Evolutionary conservation across 2,329 filamentous ascomycete species (phyloP).

Genomic region (Pseudogymnoascus sp.): DNA sequence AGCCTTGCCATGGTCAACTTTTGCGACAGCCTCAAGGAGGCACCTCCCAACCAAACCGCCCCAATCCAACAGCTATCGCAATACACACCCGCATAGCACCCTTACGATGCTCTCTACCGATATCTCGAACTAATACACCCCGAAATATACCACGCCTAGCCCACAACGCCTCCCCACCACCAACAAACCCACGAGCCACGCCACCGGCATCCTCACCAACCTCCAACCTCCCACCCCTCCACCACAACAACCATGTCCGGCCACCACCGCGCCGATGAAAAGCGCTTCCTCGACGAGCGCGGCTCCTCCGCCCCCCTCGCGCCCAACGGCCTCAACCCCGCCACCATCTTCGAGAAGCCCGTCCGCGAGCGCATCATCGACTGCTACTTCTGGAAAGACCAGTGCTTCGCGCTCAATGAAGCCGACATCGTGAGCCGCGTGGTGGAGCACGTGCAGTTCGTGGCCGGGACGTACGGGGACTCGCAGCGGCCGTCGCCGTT

Average conservation of each 20-base stretch:
- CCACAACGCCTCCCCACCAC: neutral
- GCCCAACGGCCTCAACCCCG: conserved; percentile 82
- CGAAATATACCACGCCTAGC: neutral
- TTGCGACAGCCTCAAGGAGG: conserved; percentile 6
- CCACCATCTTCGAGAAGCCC: conserved; percentile 92
- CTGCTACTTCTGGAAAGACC: conserved; percentile 97
- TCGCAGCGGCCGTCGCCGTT: conserved; percentile 86
- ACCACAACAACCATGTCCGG: conserved; percentile 28
- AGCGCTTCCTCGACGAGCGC: conserved; percentile 79
- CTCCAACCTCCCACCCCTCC: neutral
- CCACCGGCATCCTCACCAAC: neutral
- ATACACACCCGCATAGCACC: neutral
- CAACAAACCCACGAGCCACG: neutral
- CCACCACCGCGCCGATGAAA: conserved; percentile 75
- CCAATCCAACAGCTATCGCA: conserved; percentile 13
- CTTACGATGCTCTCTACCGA: neutral
- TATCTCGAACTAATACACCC: neutral
- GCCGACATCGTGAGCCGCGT: conserved; percentile 80
- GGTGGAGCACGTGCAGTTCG: conserved; percentile 68
- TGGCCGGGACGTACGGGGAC: conserved; percentile 81
- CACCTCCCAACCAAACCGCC: conserved; percentile 3
- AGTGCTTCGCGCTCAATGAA: conserved; percentile 91
- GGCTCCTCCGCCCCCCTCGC: conserved; percentile 69
- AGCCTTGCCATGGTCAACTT: conserved; percentile 14
- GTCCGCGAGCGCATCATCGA: conserved; percentile 93